Percentiles rank a stretch among this genome's conserved stretches.
Evolutionary conservation across 768 basidiomycete genomes (phyloP).

Genomic region (Podaxis pistillaris): DNA sequence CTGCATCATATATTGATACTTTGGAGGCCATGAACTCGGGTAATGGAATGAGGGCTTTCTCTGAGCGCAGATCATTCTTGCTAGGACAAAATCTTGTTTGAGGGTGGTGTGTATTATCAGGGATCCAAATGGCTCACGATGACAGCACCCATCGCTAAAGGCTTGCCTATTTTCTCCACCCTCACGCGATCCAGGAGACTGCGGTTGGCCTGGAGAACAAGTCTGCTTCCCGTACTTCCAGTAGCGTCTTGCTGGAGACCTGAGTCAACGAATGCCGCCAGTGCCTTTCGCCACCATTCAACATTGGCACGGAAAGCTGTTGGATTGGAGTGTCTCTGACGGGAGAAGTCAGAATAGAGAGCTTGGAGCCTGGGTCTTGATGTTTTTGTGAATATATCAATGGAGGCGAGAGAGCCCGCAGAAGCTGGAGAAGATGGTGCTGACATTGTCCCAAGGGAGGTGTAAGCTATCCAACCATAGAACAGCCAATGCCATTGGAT

Average conservation of each 20-base stretch:
- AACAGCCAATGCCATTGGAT: not conserved
- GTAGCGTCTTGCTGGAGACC: conserved; percentile 45
- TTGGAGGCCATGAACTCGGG: conserved; percentile 54
- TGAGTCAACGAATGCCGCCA: conserved; percentile 57
- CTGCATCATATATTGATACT: conserved; percentile 65
- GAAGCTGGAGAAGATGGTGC: conserved; percentile 10
- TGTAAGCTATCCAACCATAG: not conserved
- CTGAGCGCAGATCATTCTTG: conserved; percentile 64
- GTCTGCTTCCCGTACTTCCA: conserved; percentile 36
- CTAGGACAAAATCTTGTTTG: conserved; percentile 38
- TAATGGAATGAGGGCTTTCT: conserved; percentile 44
- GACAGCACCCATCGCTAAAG: conserved; percentile 66
- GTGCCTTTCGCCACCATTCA: conserved; percentile 81
- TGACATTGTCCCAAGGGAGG: conserved; percentile 15
- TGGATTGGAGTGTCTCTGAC: conserved; percentile 83
- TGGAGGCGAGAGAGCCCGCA: conserved; percentile 20
- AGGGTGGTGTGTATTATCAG: not conserved
- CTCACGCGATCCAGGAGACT: conserved; percentile 58
- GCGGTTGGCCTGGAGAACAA: conserved; percentile 58
- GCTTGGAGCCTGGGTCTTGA: conserved; percentile 65
- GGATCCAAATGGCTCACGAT: conserved; percentile 54
- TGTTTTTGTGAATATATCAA: conserved; percentile 46
- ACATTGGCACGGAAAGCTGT: conserved; percentile 77
- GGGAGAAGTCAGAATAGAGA: conserved; percentile 84
- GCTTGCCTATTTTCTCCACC: conserved; percentile 71